Percentiles rank a stretch among this genome's conserved stretches.
These are phyloP conservation scores for Cladosporium sp. DNA, from an alignment of 2,329 filamentous ascomycete genomes.

Conservation along the genomic window DNA sequence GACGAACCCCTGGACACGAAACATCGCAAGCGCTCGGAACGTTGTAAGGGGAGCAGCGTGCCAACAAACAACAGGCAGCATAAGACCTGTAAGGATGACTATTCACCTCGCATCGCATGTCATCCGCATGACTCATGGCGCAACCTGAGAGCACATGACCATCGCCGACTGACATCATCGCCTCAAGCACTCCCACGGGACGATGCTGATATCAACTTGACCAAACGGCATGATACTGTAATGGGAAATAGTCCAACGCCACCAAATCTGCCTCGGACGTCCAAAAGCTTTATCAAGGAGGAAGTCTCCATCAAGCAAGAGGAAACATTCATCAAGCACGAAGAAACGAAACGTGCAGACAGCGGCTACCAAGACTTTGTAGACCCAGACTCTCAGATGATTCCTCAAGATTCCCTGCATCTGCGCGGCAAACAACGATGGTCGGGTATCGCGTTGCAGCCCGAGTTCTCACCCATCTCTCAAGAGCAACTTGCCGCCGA, in stretches of 20 bases:
- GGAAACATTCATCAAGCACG: not conserved
- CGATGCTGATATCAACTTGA: not conserved
- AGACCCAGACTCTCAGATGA: slow-evolving; percentile 4
- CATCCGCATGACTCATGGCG: slow-evolving; percentile 8
- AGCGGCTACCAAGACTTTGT: not conserved
- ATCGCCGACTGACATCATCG: not conserved
- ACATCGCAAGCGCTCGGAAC: not conserved
- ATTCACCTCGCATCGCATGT: not conserved
- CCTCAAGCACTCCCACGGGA: not conserved
- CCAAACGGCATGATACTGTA: not conserved
- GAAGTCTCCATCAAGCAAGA: not conserved
- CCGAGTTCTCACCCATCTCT: slow-evolving; percentile 55
- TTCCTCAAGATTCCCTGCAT: slow-evolving; percentile 14
- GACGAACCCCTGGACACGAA: not conserved
- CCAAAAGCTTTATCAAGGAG: not conserved
- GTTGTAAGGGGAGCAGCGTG: not conserved
- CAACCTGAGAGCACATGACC: not conserved
- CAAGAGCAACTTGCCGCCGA: slow-evolving; percentile 79
- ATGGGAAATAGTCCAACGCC: not conserved
- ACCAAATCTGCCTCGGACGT: not conserved
- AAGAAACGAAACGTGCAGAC: not conserved
- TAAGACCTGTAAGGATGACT: not conserved
- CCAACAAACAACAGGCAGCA: not conserved
- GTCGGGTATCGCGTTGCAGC: slow-evolving; percentile 24
- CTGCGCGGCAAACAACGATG: slow-evolving; percentile 5